Percentiles rank a stretch among this genome's conserved stretches.
phyloP scores from a whole-genome alignment of 176 grass and related monocot genomes.

The Aegilops sharonensis region DNA sequence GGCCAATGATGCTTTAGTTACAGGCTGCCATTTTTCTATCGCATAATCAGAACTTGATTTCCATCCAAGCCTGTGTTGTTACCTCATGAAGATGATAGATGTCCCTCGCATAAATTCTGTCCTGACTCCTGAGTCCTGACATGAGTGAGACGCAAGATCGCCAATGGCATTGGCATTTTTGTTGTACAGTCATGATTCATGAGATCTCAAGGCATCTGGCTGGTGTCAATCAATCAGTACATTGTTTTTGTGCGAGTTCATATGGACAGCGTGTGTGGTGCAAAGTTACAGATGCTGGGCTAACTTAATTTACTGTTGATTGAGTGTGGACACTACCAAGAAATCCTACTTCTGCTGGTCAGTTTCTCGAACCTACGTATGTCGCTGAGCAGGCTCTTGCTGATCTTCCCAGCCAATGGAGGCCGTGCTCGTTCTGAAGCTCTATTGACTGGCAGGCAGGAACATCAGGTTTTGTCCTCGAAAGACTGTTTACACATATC shows the following conservation, averaged over 20 bases:
- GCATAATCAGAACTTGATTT: too few relatives aligned
- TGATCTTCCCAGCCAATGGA: constrained; percentile 25
- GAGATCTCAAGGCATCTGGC: constrained; percentile 8
- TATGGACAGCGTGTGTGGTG: constrained; percentile 27
- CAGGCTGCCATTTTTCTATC: too few relatives aligned
- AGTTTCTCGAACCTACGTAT: constrained; percentile 31
- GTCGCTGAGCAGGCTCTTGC: background rate
- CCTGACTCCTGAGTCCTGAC: background rate
- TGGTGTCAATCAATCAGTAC: constrained; percentile 14
- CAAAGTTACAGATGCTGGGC: constrained; percentile 37
- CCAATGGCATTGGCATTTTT: constrained; percentile 14
- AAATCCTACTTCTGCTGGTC: constrained; percentile 45
- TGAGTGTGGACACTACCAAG: constrained; percentile 26
- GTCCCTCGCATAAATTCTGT: background rate
- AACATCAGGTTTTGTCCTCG: background rate
- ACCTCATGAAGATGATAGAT: too few relatives aligned
- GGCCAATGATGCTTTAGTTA: too few relatives aligned
- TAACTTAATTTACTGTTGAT: constrained; percentile 40
- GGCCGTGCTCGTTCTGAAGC: background rate
- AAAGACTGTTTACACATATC: background rate
- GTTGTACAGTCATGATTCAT: constrained; percentile 14
- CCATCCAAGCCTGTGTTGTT: too few relatives aligned
- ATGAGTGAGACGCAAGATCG: constrained; percentile 1
- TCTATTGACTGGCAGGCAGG: constrained; percentile 22
- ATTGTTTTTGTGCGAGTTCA: constrained; percentile 28